Percentiles rank a stretch among this genome's conserved stretches.
These are phyloP conservation scores for Baorangia bicolor DNA, from an alignment of 768 basidiomycete species.

Conservation along the genomic window DNA sequence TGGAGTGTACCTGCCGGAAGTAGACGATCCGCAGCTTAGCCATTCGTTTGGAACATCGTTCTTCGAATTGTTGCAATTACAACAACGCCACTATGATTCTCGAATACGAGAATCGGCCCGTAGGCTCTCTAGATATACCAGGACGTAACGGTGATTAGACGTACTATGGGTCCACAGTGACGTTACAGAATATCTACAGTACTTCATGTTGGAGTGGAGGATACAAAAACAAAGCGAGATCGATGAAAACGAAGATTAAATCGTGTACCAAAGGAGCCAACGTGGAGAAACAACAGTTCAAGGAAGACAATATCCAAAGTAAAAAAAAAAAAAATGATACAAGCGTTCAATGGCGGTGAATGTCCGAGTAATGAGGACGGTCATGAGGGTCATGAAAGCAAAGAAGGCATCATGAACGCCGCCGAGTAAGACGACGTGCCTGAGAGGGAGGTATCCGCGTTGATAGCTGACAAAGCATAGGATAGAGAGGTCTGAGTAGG, in stretches of 20 bases:
- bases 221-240: conserved; percentile 22
- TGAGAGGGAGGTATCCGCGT: conserved; percentile 21
- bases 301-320: conserved; percentile 32
- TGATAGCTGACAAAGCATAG: conserved; percentile 42
- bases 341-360: conserved; percentile 23
- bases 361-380: conserved; percentile 21
- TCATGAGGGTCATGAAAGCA: conserved; percentile 34
- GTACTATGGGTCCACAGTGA: conserved; percentile 27
- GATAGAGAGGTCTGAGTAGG: conserved; percentile 41
- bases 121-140: conserved; percentile 49
- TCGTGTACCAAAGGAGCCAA: conserved; percentile 11
- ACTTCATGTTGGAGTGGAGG: conserved; percentile 19
- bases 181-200: conserved; percentile 35
- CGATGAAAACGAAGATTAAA: conserved; percentile 22
- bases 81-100: conserved; percentile 60
- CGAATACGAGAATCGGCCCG: conserved; percentile 66
- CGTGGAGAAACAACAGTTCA: conserved; percentile 19
- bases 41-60: conserved; percentile 83
- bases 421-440: conserved; percentile 28
- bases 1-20: conserved; percentile 80
- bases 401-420: conserved; percentile 34
- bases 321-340: conserved; percentile 14
- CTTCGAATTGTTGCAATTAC: conserved; percentile 77
- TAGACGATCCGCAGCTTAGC: conserved; percentile 86
- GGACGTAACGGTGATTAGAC: conserved; percentile 33